Base-by-base conservation (phyloP, 2,329 filamentous ascomycete genomes). In the Claviceps lovelessii region DNA sequence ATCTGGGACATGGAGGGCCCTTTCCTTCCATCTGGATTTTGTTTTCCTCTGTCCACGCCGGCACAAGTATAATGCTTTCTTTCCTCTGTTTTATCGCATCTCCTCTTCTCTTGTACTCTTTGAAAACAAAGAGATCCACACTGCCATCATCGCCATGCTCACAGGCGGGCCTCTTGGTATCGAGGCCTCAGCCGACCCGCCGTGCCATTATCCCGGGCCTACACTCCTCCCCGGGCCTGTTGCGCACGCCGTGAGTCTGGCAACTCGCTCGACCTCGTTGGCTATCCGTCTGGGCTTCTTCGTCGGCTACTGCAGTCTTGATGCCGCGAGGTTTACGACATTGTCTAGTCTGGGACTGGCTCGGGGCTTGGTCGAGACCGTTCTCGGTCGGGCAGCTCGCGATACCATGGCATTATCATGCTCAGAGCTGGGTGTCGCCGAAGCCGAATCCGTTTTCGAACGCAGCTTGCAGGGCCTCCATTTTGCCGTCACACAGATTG, bases 171-270 rank as follows among this genome's bases (percentile, higher is more conserved):
- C 47, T 51, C 33, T 31, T 48, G 39, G 55, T 44, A 46, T 56
- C 52, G 57, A 58, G 42, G 54, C 56, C 48, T 58, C 61, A 47
- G 57, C 57, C 28, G 55, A 54, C 35, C 56, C 58, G 47, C 23
- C 49, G 28, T 54, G 45, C 33, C 61, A 62, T 5, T 61, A 62
- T 19, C 63, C 62, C 3, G 62, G 63, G 13, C 66, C 65, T 51
- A 83, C 79, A 11, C 72, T 85, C 19, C 73, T 85, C 0, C 82
- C 82, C 0, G 61, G 67, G 2, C 72, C 79, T 0, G 65, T 85
- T 49, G 82, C 82, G 39, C 77, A 75, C 52, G 75, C 75, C 33
- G 74, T 85, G 54, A 83, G 80, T 59, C 68, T 84, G 48, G 77
- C 80, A 11, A 80, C 81, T 3, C 74, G 79, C 54, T 82, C 80